Percentiles rank a stretch among this genome's conserved stretches.
Conservation (phyloP, 345 rosid genomes). For the Theobroma cacao region DNA sequence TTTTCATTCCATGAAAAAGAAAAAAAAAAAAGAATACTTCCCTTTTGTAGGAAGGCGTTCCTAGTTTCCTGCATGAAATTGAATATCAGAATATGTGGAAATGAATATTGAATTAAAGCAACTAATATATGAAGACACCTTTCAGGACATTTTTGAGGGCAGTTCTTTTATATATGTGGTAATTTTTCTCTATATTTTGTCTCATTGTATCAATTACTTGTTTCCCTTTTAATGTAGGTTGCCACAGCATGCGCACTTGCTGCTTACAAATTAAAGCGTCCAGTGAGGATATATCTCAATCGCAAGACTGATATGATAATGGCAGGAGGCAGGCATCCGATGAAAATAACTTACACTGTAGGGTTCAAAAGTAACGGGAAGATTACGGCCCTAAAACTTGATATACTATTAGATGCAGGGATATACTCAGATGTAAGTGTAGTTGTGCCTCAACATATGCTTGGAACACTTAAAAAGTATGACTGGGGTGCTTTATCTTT, state of each 20-base stretch:
- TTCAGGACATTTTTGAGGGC: not conserved
- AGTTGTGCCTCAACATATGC: slow-evolving; percentile 40
- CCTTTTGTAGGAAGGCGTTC: not conserved
- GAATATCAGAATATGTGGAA: not conserved
- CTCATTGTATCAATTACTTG: not conserved
- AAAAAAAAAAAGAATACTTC: not conserved
- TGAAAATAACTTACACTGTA: slow-evolving; percentile 74
- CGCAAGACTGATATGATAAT: slow-evolving; percentile 82
- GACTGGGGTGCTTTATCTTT: slow-evolving; percentile 82
- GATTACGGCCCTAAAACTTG: slow-evolving; percentile 63
- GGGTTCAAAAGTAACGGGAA: slow-evolving; percentile 83
- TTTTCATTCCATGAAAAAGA: not conserved
- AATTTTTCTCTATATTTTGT: not conserved
- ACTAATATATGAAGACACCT: not conserved
- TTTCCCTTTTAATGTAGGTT: not conserved
- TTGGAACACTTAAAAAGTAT: slow-evolving; percentile 53
- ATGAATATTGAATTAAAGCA: not conserved
- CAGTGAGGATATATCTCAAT: slow-evolving; percentile 63
- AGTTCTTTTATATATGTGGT: not conserved
- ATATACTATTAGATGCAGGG: slow-evolving; percentile 65
- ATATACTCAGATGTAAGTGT: slow-evolving; percentile 53
- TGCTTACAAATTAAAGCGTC: slow-evolving; percentile 55
- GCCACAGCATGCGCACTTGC: slow-evolving; percentile 67
- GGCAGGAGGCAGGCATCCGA: slow-evolving; percentile 94
- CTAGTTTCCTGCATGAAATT: not conserved